Evolutionary conservation across 805 yeast genomes (phyloP), one percentile per base, ranked within the genome.

Genomic region (Hanseniaspora mollemarum): DNA sequence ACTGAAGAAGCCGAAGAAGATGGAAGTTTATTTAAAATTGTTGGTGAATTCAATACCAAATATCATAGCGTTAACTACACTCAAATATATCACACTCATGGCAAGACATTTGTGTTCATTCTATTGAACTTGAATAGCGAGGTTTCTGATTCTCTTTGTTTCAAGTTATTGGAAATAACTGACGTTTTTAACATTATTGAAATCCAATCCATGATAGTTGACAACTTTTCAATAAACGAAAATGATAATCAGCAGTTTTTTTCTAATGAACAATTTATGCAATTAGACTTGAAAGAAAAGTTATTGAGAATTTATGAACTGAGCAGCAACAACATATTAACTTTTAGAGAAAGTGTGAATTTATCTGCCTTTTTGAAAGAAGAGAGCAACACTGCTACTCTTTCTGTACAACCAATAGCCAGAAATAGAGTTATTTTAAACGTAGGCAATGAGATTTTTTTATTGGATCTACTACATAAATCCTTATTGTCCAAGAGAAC

Each of bases 381-480:
- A 12, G 48, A 37, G 6, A 22, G 54, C 4, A 35, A 42, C 2
- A 29, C 46, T 4, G 50, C 55, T 16, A 54, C 54, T 3, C 43
- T 56, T 1, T 59, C 67, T 10, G 53, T 62, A 25, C 58, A 56
- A 39, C 61, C 65, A 8, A 57, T 64, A 7, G 60, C 65, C 8
- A 54, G 58, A 15, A 64, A 62, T 43, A 59, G 67, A 46, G 54
- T 62, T 26, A 46, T 64, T 21, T 46, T 65, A 22, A 60, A 66
- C 3, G 53, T 59, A 4, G 57, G 60, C 29, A 62, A 63, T 35
- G 57, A 56, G 18, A 46, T 64, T 4, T 64, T 56, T 49, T 41
- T 64, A 15, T 40, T 65, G 33, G 67, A 65, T 50, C 43, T 64
- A 33, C 49, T 57, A 4, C 63, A 62, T 42, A 57, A 56, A 28